These are phyloP conservation scores for Cenococcum geophilum DNA, from an alignment of 495 filamentous ascomycete species.

Conservation along the genomic window DNA sequence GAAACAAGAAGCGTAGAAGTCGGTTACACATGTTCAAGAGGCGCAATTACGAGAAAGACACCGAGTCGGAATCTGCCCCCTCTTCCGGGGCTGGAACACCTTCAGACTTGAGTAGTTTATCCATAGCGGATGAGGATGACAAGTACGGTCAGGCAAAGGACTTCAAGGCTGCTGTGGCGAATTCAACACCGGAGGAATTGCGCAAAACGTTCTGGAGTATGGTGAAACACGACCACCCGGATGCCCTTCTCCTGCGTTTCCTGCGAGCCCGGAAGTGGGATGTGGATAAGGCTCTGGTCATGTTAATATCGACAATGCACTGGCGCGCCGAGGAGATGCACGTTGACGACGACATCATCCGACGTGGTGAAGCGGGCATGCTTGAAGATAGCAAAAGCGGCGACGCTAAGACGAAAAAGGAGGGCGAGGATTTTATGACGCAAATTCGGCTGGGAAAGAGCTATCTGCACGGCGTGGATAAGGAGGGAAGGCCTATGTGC, in stretches of 20 bases:
- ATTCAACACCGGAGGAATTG: constrained; percentile 68
- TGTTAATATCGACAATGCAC: constrained; percentile 89
- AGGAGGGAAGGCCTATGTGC: constrained; percentile 79
- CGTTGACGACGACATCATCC: constrained; percentile 82
- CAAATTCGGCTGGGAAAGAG: constrained; percentile 93
- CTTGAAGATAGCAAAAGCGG: constrained; percentile 52
- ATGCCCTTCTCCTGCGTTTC: constrained; percentile 81
- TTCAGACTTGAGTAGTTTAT: constrained; percentile 30
- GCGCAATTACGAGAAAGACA: constrained; percentile 52
- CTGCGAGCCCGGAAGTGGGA: constrained; percentile 95
- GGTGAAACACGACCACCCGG: constrained; percentile 93
- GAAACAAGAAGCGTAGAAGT: constrained; percentile 66
- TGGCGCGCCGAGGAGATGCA: constrained; percentile 79
- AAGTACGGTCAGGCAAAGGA: constrained; percentile 89
- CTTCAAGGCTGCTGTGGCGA: constrained; percentile 72
- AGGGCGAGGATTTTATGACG: constrained; percentile 71
- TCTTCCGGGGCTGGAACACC: constrained; percentile 28
- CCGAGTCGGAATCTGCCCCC: constrained; percentile 32
- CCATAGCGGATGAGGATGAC: constrained; percentile 60
- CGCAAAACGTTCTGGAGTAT: constrained; percentile 85
- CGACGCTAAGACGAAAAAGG: constrained; percentile 54
- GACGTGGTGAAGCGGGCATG: constrained; percentile 64
- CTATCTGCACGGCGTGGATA: constrained; percentile 84
- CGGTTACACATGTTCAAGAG: constrained; percentile 59
- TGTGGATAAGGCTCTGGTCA: constrained; percentile 83